phyloP scores from a whole-genome alignment of 2,329 filamentous ascomycete genomes.

The Colletotrichum viniferum region DNA sequence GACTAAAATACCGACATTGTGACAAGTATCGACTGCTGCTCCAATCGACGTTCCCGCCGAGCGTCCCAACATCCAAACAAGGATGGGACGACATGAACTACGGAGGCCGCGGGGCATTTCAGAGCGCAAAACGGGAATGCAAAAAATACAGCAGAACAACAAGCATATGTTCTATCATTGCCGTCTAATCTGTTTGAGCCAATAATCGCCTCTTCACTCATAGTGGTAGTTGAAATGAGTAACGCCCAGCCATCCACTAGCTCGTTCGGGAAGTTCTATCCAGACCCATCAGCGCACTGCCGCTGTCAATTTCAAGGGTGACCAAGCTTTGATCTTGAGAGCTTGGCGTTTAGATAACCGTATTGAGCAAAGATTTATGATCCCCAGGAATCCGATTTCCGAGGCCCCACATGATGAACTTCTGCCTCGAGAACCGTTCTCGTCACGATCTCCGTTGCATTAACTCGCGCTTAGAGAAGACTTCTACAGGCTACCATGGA shows the following conservation, averaged over 20 bases:
- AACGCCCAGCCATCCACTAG: neutral
- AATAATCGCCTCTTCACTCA: neutral
- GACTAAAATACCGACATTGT: neutral
- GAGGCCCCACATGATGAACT: neutral
- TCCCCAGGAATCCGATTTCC: neutral
- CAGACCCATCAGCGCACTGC: neutral
- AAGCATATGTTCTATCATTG: neutral
- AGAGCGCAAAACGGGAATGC: neutral
- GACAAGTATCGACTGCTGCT: neutral
- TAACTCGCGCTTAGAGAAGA: neutral
- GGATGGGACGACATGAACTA: neutral
- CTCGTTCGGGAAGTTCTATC: neutral
- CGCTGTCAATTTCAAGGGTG: neutral
- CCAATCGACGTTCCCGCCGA: neutral
- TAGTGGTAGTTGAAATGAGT: neutral
- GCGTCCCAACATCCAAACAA: neutral
- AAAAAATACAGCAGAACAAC: neutral
- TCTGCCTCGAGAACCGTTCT: neutral
- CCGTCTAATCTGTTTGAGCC: neutral
- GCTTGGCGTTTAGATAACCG: neutral
- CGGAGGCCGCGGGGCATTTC: neutral
- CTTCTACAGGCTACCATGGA: neutral
- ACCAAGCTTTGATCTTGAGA: neutral
- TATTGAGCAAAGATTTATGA: neutral
- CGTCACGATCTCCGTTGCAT: neutral